phyloP scores from a whole-genome alignment of 345 rosid species.

The Arabis alpina region DNA sequence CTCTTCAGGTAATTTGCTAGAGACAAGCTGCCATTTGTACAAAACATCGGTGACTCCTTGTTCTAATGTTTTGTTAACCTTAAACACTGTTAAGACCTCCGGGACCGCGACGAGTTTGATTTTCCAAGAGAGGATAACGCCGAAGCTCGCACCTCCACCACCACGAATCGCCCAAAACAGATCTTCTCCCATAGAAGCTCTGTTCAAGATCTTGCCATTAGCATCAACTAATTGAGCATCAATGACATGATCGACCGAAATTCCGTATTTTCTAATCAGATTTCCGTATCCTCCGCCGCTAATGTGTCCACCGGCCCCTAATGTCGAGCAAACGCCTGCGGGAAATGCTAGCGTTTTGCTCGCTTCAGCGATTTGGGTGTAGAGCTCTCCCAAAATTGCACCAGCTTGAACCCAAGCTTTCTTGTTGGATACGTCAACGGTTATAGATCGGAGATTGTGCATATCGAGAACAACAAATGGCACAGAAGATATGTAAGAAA shows the following conservation, averaged over 20 bases:
- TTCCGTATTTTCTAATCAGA: slow-evolving; percentile 60
- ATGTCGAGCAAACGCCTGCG: slow-evolving; percentile 48
- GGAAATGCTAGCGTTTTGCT: slow-evolving; percentile 54
- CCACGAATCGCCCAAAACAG: slow-evolving; percentile 69
- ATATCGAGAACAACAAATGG: slow-evolving; percentile 52
- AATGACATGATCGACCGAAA: slow-evolving; percentile 52
- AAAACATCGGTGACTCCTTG: slow-evolving; percentile 43
- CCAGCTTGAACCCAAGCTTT: slow-evolving; percentile 63
- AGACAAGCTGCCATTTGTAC: slow-evolving; percentile 47
- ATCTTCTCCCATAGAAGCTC: slow-evolving; percentile 56
- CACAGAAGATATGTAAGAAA: slow-evolving; percentile 31
- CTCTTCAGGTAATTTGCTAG: slow-evolving; percentile 35
- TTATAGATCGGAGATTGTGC: slow-evolving; percentile 48
- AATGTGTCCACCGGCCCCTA: slow-evolving; percentile 59
- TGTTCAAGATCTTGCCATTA: slow-evolving; percentile 49
- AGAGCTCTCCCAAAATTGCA: slow-evolving; percentile 59
- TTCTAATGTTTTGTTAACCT: slow-evolving; percentile 37
- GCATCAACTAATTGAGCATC: slow-evolving; percentile 60
- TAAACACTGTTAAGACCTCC: slow-evolving; percentile 45
- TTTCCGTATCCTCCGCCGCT: slow-evolving; percentile 65
- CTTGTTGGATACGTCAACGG: slow-evolving; percentile 41
- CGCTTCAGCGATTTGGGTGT: slow-evolving; percentile 49
- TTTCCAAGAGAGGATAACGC: slow-evolving; percentile 53
- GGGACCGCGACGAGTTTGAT: slow-evolving; percentile 59
- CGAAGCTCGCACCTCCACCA: slow-evolving; percentile 64